Base-by-base conservation (phyloP, 176 grass and related monocot genomes). In the Luzula sylvatica region DNA sequence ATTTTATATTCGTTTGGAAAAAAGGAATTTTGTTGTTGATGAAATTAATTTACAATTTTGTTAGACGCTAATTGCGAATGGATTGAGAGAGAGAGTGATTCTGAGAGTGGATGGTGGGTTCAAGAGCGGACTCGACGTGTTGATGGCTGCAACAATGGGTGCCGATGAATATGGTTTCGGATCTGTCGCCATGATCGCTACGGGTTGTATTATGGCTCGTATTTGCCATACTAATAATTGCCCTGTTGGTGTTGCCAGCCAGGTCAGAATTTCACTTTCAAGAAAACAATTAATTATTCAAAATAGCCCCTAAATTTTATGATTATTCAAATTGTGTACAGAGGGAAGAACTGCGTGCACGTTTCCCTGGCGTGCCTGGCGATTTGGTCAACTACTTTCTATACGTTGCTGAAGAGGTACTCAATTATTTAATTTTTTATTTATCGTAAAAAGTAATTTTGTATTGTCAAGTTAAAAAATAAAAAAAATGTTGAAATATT, bases 181-280 rank as follows among this genome's bases (percentile, higher is more conserved):
- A 65, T 98, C 93, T 48, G 93, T 98, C 52, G 93, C 93, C 66
- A 98, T 98, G 93, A 98, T 98, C 77, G 93, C 93, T 59, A 98
- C 93, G 23, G 93, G 93, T 42, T 98, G 93, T 77, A 81, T 98
- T 61, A 98, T 98, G 93, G 93, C 93, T 39, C 85, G 93, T 16
- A 98, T 98, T 61, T 98, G 93, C 72, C 93, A 98, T 73, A 98
- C 93, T 70, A 98, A 98, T 58, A 98, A 98, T 53, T 98, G 93
- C 42, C 93, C 93, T 27, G 93, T 98, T 69, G 93, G 93, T 68
- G 93, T 98, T 56, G 93, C 93, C 42, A 98, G 93, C 82, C 93
- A 98, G 93, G 93, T 96, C 54, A 35, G 30, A 4, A 30, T 79
- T 70, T 49, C 26, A 46, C 9, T 35, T 35, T 2, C 9, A 0